Base-by-base conservation (phyloP, 176 grass and related monocot species). In the Metroxylon sagu region DNA sequence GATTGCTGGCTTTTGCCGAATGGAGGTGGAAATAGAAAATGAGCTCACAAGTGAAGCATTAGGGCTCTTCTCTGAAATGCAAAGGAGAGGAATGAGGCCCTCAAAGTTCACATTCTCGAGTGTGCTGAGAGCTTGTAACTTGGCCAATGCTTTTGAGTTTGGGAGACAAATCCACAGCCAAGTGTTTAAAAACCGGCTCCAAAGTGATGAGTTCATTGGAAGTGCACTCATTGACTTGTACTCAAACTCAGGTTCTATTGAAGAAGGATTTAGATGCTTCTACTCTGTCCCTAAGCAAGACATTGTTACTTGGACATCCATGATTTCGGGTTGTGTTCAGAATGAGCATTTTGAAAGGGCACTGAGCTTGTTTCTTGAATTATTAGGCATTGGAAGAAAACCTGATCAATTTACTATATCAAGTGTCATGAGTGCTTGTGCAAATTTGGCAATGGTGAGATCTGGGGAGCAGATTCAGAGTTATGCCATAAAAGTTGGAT, bases 31-130 rank as follows among this genome's bases (percentile, higher is more conserved):
- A 8, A 58, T 39, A 19, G 31, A 65, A 55, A 68, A 43, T 43
- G 72, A 80, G 19, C 66, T 70, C 48, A 15, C 26, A 17, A 49
- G 27, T 19, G 59, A 84, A 29, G 80, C 77, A 5, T 19, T 82
- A 16, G 18, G 4, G 5, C 29, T 93, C 25, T 93, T 84, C 56
- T 77, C 83, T 15, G 80, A 79, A 56, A 54, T 84, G 77, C 80
- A 70, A 50, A 79, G 74, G 50, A 65, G 67, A 54, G 76, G 80
- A 54, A 93, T 82, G 53, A 53, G 68, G 16, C 84, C 89, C 77
- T 78, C 83, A 12, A 81, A 87, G 53, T 83, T 87, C 76, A 81
- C 88, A 50, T 87, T 92, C 50, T 83, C 88, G 6, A 83, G 80
- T 25, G 2, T 81, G 4, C 23, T 84, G 53, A 71, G 65, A 43